Percentiles rank a stretch among this genome's conserved stretches.
phyloP scores from a whole-genome alignment of 805 yeast species.

The Lachancea dasiensis region DNA sequence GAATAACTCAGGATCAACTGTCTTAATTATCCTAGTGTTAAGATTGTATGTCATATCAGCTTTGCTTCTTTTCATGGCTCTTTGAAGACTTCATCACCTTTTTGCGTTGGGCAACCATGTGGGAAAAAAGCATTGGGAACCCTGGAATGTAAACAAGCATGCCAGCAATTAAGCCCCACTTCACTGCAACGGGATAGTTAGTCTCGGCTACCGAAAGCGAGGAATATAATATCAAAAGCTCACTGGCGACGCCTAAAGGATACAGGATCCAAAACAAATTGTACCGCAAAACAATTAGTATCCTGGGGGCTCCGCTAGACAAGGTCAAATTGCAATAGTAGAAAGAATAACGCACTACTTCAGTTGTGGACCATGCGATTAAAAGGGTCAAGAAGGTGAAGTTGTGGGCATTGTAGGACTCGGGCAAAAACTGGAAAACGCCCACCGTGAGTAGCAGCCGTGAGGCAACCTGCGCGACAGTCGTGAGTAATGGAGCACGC shows the following conservation, averaged over 20 bases:
- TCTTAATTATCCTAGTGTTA: too few species aligned
- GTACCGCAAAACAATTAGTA: constrained; percentile 73
- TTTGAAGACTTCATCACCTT: constrained; percentile 53
- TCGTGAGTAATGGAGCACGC: constrained; percentile 77
- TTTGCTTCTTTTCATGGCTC: constrained; percentile 6
- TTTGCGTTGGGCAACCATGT: constrained; percentile 84
- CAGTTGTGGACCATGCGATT: constrained; percentile 92
- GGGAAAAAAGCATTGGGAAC: constrained; percentile 72
- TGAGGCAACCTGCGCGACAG: constrained; percentile 81
- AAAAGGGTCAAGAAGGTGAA: constrained; percentile 61
- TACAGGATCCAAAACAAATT: constrained; percentile 75
- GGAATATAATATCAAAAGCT: constrained; percentile 59
- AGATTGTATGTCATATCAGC: too few species aligned
- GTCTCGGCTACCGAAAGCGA: constrained; percentile 65
- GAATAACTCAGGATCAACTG: too few species aligned
- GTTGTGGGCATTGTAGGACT: constrained; percentile 42
- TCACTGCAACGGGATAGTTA: constrained; percentile 45
- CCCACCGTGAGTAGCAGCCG: constrained; percentile 80
- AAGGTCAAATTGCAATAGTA: constrained; percentile 39
- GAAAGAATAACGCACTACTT: constrained; percentile 80
- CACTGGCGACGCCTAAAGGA: constrained; percentile 90
- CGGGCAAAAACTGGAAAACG: constrained; percentile 71
- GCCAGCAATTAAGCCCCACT: constrained; percentile 48
- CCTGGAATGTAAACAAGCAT: constrained; percentile 80
- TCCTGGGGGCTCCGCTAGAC: constrained; percentile 46